Percentiles rank a stretch among this genome's conserved stretches.
Conservation (phyloP, 108 stramenopile genomes). For the Bacterosira constricta region DNA sequence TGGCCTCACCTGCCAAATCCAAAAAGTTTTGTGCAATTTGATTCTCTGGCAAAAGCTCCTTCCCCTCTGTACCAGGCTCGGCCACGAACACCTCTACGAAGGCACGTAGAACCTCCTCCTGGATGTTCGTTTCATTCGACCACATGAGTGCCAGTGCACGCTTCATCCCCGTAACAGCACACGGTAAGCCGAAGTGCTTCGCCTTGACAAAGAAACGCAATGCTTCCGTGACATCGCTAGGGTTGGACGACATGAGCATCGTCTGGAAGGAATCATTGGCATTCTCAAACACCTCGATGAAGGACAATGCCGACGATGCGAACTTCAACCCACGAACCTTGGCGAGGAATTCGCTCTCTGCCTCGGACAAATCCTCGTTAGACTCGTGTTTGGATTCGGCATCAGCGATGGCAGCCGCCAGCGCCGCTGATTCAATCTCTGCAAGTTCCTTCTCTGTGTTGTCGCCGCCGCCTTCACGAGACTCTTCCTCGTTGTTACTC, state of each 20-base stretch:
- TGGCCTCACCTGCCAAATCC: slow-evolving; percentile 70
- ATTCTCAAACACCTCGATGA: slow-evolving; percentile 82
- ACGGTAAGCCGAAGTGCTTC: slow-evolving; percentile 90
- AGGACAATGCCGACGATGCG: slow-evolving; percentile 76
- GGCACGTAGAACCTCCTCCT: slow-evolving; percentile 87
- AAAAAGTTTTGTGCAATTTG: slow-evolving; percentile 91
- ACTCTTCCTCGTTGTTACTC: neutral
- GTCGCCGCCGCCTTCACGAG: slow-evolving; percentile 14
- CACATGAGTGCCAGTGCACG: slow-evolving; percentile 92
- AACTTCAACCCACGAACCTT: slow-evolving; percentile 79
- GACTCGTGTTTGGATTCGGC: slow-evolving; percentile 36
- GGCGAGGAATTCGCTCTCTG: slow-evolving; percentile 57
- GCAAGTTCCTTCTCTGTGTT: slow-evolving; percentile 28
- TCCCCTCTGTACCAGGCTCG: slow-evolving; percentile 80
- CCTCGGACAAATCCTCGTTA: slow-evolving; percentile 46
- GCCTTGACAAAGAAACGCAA: slow-evolving; percentile 91
- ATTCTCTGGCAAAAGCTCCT: slow-evolving; percentile 67
- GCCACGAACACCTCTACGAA: slow-evolving; percentile 93
- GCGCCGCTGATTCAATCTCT: slow-evolving; percentile 69
- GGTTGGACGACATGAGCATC: slow-evolving; percentile 84
- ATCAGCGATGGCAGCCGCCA: slow-evolving; percentile 77
- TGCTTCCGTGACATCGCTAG: slow-evolving; percentile 90
- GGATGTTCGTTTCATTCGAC: slow-evolving; percentile 83
- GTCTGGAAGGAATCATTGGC: slow-evolving; percentile 71
- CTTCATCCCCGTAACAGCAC: slow-evolving; percentile 91